Evolutionary conservation across 768 basidiomycete genomes (phyloP), one percentile per base, ranked within the genome.

Genomic region (Lactarius hatsudake): DNA sequence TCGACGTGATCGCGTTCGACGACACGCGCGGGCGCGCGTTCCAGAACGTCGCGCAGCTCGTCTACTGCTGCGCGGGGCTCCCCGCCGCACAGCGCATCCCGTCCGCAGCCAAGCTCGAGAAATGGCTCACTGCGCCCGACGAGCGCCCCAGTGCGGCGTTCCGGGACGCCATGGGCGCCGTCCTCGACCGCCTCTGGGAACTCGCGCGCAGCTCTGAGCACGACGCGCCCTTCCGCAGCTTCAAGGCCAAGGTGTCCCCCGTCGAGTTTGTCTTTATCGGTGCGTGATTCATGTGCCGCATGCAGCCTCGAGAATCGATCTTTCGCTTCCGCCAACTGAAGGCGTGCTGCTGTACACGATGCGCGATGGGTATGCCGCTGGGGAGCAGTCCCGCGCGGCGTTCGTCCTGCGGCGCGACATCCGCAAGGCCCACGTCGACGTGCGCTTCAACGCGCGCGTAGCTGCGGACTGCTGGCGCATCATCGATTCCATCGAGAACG

Each of bases 201-300:
- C 79, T 91, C 51, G 88, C 88, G 2, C 71, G 67, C 5, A 75
- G 78, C 28, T 13, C 65, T 0, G 60, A 65, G 0, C 56, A 72
- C 6, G 76, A 84, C 23, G 83, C 82, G 8, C 61, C 59, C 1
- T 59, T 61, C 20, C 64, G 67, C 18, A 61, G 72, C 15, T 85
- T 80, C 2, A 82, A 88, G n/a, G 77, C 78, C 61, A 82, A 85
- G 64, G 81, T 92, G 34, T 84, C 89, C 0, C 90, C 90, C 1
- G 84, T 88, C 12, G 89, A 92, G 72, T 90, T 94, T 73, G 84
- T 93, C 45, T 93, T 88, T 74, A 86, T 91, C 53, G 90, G 93
- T 93, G 73, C 68, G 36, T 38, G 26, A 28, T 28, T 28, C 26
- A 28, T 28, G 26, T 28, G 26, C 26, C 26, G 26, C 26, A 28